These are phyloP conservation scores for Pichia sp. DNA, from an alignment of 1,139 yeast species.

Conservation along the genomic window DNA sequence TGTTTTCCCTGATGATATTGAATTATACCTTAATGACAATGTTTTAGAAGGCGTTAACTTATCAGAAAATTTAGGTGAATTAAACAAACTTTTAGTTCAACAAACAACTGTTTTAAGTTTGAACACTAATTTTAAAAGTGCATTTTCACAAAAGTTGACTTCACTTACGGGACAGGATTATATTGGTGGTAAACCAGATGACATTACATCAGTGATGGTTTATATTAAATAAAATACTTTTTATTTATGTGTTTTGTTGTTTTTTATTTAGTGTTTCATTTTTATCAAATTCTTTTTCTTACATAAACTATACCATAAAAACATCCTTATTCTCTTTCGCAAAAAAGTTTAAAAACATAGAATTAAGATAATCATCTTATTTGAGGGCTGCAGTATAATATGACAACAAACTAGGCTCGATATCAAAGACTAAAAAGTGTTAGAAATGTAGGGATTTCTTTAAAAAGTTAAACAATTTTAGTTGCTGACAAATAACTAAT, in stretches of 20 bases:
- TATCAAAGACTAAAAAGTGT: too few relatives aligned
- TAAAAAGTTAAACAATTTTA: too few relatives aligned
- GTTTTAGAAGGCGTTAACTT: slow-evolving; percentile 14
- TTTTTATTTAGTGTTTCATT: not conserved
- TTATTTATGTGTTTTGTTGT: not conserved
- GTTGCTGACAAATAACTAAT: too few relatives aligned
- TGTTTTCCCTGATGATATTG: slow-evolving; percentile 68
- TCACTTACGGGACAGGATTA: slow-evolving; percentile 63
- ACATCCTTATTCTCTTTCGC: too few relatives aligned
- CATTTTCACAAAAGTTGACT: slow-evolving; percentile 73
- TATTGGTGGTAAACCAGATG: slow-evolving; percentile 93
- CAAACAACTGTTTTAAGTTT: slow-evolving; percentile 66
- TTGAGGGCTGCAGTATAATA: too few relatives aligned
- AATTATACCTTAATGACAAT: slow-evolving; percentile 27
- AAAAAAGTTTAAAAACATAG: too few relatives aligned
- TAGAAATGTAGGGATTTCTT: too few relatives aligned
- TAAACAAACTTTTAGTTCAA: slow-evolving; percentile 48
- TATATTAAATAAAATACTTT: slow-evolving; percentile 36
- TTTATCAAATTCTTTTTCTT: not conserved
- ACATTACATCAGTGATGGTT: slow-evolving; percentile 75
- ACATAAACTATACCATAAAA: not conserved
- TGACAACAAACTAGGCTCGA: too few relatives aligned
- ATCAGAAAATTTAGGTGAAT: slow-evolving; percentile 16
- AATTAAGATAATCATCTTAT: too few relatives aligned
- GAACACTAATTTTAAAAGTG: slow-evolving; percentile 72